These are phyloP conservation scores for Phytophthora boehmeriae DNA, from an alignment of 352 stramenopile species.

Conservation along the genomic window DNA sequence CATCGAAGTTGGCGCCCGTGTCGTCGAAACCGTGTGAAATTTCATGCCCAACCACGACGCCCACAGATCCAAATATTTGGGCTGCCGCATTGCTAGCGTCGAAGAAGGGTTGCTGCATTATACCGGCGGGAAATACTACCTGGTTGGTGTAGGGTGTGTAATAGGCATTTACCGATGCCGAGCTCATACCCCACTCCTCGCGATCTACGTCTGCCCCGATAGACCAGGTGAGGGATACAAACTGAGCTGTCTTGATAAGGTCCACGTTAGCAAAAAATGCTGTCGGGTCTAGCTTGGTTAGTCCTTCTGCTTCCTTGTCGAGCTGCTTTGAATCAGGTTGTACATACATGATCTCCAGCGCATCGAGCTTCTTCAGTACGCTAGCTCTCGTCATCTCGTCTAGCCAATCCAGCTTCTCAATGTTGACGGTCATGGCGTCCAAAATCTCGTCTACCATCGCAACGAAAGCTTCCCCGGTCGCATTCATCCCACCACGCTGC, in stretches of 20 bases:
- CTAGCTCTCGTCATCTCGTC: conserved; percentile 74
- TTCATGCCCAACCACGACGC: conserved; percentile 93
- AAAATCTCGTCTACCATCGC: conserved; percentile 86
- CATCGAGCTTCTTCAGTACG: conserved; percentile 84
- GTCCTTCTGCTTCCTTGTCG: conserved; percentile 42
- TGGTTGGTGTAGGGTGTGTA: conserved; percentile 74
- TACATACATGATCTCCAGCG: conserved; percentile 27
- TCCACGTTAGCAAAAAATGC: conserved; percentile 62
- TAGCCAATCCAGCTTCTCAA: conserved; percentile 91
- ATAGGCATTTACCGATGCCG: conserved; percentile 91
- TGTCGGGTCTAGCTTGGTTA: conserved; percentile 30
- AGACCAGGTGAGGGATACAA: conserved; percentile 28
- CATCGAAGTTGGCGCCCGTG: conserved; percentile 86
- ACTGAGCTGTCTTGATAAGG: conserved; percentile 36
- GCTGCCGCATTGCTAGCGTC: conserved; percentile 69
- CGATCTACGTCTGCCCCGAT: conserved; percentile 55
- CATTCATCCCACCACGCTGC: conserved; percentile 73
- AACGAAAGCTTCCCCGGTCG: conserved; percentile 64
- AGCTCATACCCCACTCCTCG: conserved; percentile 87
- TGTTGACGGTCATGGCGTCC: conserved; percentile 69
- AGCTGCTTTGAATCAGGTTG: conserved; percentile 41
- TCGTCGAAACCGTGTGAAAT: conserved; percentile 95
- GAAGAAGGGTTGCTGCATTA: conserved; percentile 94
- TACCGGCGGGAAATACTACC: conserved; percentile 94
- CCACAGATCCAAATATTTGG: conserved; percentile 92